These are phyloP conservation scores for Anthracocystis panici-leucophaei DNA, from an alignment of 1,284 basidiomycete species.

Conservation along the genomic window DNA sequence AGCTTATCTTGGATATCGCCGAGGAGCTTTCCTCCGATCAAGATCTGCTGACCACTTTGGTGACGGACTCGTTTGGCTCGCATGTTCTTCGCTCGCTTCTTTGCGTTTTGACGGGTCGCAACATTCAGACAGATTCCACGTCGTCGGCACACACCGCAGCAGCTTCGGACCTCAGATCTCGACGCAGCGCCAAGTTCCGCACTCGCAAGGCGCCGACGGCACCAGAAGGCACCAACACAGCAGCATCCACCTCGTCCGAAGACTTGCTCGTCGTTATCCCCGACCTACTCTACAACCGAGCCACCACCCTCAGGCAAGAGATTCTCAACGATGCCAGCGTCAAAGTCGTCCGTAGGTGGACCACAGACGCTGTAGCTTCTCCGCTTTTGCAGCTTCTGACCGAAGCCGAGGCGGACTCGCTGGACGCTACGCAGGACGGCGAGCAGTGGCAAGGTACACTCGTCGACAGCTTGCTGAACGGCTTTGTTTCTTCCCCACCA, in stretches of 20 bases:
- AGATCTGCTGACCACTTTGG: constrained; percentile 22
- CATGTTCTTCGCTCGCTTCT: constrained; percentile 63
- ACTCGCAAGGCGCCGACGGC: constrained; percentile 45
- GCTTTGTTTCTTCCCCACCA: constrained; percentile 30
- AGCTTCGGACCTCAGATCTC: constrained; percentile 43
- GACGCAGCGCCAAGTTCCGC: constrained; percentile 61
- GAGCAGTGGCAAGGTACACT: constrained; percentile 33
- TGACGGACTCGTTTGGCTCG: constrained; percentile 58
- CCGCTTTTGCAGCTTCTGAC: constrained; percentile 62
- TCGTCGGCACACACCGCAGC: constrained; percentile 15
- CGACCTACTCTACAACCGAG: constrained; percentile 31
- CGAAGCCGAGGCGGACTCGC: constrained; percentile 32
- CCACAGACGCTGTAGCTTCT: constrained; percentile 53
- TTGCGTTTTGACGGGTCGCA: constrained; percentile 54
- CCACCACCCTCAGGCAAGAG: constrained; percentile 16
- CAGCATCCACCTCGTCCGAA: neutral
- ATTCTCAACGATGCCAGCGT: constrained; percentile 20
- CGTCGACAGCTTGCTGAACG: constrained; percentile 53
- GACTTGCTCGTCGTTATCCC: constrained; percentile 37
- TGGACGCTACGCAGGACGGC: constrained; percentile 30
- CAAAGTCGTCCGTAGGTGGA: constrained; percentile 36
- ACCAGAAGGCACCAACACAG: constrained; percentile 3
- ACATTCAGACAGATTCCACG: constrained; percentile 31
- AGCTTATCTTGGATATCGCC: constrained; percentile 52
- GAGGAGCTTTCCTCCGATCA: constrained; percentile 43